Base-by-base conservation (phyloP, 306 rosid species). In the Lotus japonicus region DNA sequence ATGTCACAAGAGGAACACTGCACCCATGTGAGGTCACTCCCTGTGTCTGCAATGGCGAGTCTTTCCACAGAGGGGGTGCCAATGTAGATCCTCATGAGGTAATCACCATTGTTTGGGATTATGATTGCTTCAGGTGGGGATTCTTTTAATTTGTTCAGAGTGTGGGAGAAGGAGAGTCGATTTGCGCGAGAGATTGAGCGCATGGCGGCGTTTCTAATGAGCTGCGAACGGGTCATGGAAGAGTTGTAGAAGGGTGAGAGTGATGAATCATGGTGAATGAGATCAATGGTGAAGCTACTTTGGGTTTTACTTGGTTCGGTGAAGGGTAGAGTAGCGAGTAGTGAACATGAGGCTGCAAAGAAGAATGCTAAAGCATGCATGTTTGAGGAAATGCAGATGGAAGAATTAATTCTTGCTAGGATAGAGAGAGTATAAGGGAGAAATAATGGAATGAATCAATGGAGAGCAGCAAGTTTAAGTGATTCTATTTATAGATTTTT, bases 1-100 rank as follows among this genome's bases (percentile, higher is more conserved):
- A 1, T 2, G 0, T 1, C 0, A 60, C 82, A 78, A 33, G 75
- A 79, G 10, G 35, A 44, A 33, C 79, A 72, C 44, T 72, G 82
- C 6, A 78, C 44, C 79, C 79, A 78, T 14, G 36, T 6, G 1
- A 78, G 79, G 9, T 79, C 68, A 39, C 83, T 73, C 7, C 72
- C 76, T 1, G 83, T 73, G 52, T 79, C 79, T 9, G 57, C 72
- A 9, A 63, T 9, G 1, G 62, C 80, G 36, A 64, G 13, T 4
- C 42, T 54, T n/a, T 73, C 80, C 0, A 68, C 9, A 0, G 83
- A 76, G 4, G 83, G 83, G 7, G 79, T 79, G 0, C 83, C 83
- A 1, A 79, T 54, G 1, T 1, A 67, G 8, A 73, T 21, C 14
- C 3, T 79, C 63, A 79, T 73, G 0, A 79, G 83, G 41, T 62